A percentile compares a stretch with the other conserved stretches of the same genome.
phyloP scores from a whole-genome alignment of 805 yeast genomes.

The Kluyveromyces dobzhanskii region DNA sequence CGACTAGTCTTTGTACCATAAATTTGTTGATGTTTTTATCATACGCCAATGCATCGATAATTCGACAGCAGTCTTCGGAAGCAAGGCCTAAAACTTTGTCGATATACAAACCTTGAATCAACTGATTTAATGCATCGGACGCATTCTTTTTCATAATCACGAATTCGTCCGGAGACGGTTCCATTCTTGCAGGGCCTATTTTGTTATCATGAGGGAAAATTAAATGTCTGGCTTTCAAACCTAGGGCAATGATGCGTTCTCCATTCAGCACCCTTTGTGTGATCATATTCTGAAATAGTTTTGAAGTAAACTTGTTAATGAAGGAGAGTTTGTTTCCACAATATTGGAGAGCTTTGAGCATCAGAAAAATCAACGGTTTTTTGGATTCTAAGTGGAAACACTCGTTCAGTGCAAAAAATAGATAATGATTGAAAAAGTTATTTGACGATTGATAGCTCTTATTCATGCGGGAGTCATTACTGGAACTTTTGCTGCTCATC shows the following conservation, averaged over 20 bases:
- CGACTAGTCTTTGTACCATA: constrained; percentile 35
- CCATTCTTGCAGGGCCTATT: constrained; percentile 40
- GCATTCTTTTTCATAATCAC: constrained; percentile 23
- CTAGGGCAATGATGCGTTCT: constrained; percentile 5
- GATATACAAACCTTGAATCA: constrained; percentile 13
- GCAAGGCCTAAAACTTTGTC: constrained; percentile 15
- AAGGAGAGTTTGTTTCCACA: background rate
- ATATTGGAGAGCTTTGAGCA: background rate
- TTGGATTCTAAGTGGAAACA: background rate
- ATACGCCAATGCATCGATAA: constrained; percentile 29
- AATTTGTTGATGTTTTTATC: constrained; percentile 36
- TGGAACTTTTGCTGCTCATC: no score
- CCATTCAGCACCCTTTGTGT: background rate
- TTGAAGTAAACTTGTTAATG: background rate
- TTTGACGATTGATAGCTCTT: background rate
- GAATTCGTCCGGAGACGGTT: constrained; percentile 36
- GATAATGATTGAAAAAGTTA: background rate
- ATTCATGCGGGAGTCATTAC: background rate
- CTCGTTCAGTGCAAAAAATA: background rate
- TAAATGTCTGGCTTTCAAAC: constrained; percentile 29
- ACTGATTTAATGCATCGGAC: constrained; percentile 18
- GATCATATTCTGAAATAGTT: background rate
- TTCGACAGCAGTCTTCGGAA: constrained; percentile 16
- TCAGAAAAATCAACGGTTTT: background rate
- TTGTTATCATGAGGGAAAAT: constrained; percentile 42